These are phyloP conservation scores for Phaseolus coccineus DNA, from an alignment of 331 rosid genomes.

Conservation along the genomic window DNA sequence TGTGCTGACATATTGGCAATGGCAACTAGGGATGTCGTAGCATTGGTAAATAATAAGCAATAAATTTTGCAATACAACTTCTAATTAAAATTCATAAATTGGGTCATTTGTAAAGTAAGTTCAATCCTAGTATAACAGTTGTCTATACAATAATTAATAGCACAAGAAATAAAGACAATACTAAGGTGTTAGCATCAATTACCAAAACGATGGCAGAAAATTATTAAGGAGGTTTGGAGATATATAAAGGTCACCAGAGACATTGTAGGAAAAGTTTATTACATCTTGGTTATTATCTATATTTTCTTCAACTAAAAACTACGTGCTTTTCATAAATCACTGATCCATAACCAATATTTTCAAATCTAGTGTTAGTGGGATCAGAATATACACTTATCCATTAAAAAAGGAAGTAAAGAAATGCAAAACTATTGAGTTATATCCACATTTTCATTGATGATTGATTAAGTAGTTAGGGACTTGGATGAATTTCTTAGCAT, in stretches of 20 bases:
- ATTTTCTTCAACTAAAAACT: too few species aligned
- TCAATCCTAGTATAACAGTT: neutral
- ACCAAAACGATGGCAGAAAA: neutral
- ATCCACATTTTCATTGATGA: neutral
- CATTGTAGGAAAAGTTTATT: neutral
- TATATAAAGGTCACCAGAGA: neutral
- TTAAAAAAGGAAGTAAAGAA: neutral
- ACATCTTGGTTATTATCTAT: neutral
- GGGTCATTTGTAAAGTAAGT: neutral
- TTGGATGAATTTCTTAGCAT: neutral
- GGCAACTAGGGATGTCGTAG: slow-evolving; percentile 81
- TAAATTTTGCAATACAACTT: neutral
- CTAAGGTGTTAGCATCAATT: neutral
- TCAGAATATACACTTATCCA: neutral
- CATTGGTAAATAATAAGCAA: slow-evolving; percentile 57
- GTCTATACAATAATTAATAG: neutral
- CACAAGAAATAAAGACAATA: neutral
- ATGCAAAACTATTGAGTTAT: neutral
- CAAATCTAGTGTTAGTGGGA: neutral
- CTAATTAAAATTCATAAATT: neutral
- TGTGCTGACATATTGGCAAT: slow-evolving; percentile 92
- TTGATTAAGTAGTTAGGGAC: neutral
- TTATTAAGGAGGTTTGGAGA: neutral
- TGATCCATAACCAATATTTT: neutral
- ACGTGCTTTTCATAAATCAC: neutral